These are phyloP conservation scores for Leucogyrophana mollusca DNA, from an alignment of 768 basidiomycete genomes.

Conservation along the genomic window DNA sequence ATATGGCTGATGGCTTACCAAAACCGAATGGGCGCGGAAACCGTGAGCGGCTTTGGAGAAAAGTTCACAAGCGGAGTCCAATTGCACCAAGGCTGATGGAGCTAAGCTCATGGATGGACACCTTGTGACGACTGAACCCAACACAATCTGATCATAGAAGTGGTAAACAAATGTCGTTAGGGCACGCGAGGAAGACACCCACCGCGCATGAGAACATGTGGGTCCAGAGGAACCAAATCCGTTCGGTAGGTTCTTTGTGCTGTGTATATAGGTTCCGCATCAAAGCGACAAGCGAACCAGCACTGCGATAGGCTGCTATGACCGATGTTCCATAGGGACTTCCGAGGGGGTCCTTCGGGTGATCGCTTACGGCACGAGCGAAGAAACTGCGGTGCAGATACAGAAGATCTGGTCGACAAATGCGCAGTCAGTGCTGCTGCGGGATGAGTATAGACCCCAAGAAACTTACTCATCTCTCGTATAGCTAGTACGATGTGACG, in stretches of 20 bases:
- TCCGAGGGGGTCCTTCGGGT: constrained; percentile 71
- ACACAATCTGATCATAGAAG: constrained; percentile 45
- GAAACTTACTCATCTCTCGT: constrained; percentile 62
- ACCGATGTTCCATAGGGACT: constrained; percentile 74
- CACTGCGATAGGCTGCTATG: constrained; percentile 72
- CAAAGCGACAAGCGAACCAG: constrained; percentile 66
- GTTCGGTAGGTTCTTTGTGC: constrained; percentile 58
- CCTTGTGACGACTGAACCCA: constrained; percentile 74
- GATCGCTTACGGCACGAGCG: constrained; percentile 69
- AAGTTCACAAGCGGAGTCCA: constrained; percentile 73
- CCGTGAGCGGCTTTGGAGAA: constrained; percentile 68
- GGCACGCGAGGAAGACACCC: constrained; percentile 23
- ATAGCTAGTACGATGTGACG: constrained; percentile 68
- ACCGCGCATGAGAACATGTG: constrained; percentile 63
- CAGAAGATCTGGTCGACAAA: constrained; percentile 47
- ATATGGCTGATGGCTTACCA: constrained; percentile 40
- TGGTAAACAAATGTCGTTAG: constrained; percentile 11
- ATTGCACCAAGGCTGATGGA: constrained; percentile 68
- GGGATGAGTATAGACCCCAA: constrained; percentile 1
- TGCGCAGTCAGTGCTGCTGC: constrained; percentile 14
- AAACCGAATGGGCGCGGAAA: constrained; percentile 62
- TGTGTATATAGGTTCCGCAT: constrained; percentile 69
- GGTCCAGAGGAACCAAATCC: constrained; percentile 57
- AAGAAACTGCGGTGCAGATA: constrained; percentile 76
- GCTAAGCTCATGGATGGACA: constrained; percentile 80